Conservation (phyloP, 2,329 filamentous ascomycete genomes). For the Neofusicoccum umdonicola region DNA sequence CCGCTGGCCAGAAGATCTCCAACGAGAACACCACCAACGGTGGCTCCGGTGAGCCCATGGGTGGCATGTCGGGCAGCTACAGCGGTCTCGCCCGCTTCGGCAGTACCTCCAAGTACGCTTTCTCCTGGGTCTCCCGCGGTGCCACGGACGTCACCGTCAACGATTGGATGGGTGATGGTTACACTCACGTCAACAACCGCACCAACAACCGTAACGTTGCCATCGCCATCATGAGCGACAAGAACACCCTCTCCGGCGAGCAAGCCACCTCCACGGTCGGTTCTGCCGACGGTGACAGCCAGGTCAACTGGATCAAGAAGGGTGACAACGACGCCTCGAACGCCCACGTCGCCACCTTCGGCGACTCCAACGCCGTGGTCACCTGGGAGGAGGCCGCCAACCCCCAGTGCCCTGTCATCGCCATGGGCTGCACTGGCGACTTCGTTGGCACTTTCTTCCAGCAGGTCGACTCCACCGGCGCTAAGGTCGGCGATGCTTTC, state of each 20-base stretch:
- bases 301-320: conserved; percentile 60
- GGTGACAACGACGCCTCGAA: conserved; percentile 56
- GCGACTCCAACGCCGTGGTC: conserved; percentile 52
- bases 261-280: conserved; percentile 57
- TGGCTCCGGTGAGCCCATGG: conserved; percentile 57
- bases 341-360: conserved; percentile 58
- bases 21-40: conserved; percentile 64
- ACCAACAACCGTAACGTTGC: conserved; percentile 61
- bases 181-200: conserved; percentile 53
- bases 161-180: conserved; percentile 58
- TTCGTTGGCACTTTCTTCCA: conserved; percentile 62
- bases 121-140: conserved; percentile 62
- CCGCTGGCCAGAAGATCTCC: conserved; percentile 56
- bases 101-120: conserved; percentile 55
- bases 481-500: conserved; percentile 52
- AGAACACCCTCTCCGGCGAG: conserved; percentile 54
- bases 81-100: conserved; percentile 56
- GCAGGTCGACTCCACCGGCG: conserved; percentile 52
- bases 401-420: conserved; percentile 55
- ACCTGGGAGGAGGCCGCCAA: conserved; percentile 61
- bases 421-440: conserved; percentile 59
- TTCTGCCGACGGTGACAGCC: conserved; percentile 53
- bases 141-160: conserved; percentile 55
- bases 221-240: conserved; percentile 56
- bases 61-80: conserved; percentile 63